Evolutionary conservation across 108 stramenopile species (phyloP).

Genomic region (Pseudonitzschia multistriata): DNA sequence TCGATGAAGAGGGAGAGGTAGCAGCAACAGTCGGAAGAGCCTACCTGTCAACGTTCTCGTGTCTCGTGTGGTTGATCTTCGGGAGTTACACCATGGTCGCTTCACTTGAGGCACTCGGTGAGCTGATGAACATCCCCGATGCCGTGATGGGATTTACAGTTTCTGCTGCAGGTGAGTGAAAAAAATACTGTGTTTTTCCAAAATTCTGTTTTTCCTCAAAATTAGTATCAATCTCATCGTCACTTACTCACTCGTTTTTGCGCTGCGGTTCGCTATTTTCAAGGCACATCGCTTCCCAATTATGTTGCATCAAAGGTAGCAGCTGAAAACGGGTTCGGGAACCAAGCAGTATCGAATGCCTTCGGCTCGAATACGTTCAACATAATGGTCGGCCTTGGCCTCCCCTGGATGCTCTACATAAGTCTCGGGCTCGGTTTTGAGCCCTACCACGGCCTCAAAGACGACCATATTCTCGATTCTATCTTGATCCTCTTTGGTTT

Average conservation of each 20-base stretch:
- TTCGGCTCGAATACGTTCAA: slow-evolving; percentile 90
- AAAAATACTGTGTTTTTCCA: background rate
- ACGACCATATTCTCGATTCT: slow-evolving; percentile 61
- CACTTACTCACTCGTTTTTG: too few species aligned
- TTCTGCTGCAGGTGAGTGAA: slow-evolving; percentile 71
- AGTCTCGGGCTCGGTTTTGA: slow-evolving; percentile 50
- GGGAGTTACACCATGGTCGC: slow-evolving; percentile 72
- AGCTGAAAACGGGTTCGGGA: slow-evolving; percentile 82
- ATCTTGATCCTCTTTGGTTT: slow-evolving; percentile 55
- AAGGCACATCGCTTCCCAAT: slow-evolving; percentile 65
- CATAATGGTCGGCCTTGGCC: slow-evolving; percentile 79
- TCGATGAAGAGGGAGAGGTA: slow-evolving; percentile 52
- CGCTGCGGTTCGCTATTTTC: too few species aligned
- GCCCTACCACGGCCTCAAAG: slow-evolving; percentile 60
- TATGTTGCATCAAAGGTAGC: slow-evolving; percentile 72
- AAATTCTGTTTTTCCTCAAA: background rate
- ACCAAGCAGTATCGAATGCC: slow-evolving; percentile 87
- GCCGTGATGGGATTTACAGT: slow-evolving; percentile 76
- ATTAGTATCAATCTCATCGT: background rate
- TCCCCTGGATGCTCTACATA: slow-evolving; percentile 84
- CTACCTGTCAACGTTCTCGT: slow-evolving; percentile 42
- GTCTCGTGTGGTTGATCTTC: slow-evolving; percentile 62
- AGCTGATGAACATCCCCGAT: slow-evolving; percentile 64
- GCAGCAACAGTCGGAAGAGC: slow-evolving; percentile 37
- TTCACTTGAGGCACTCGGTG: slow-evolving; percentile 67